Evolutionary conservation across 2,329 filamentous ascomycete genomes (phyloP).

Genomic region (Colletotrichum paranaense): DNA sequence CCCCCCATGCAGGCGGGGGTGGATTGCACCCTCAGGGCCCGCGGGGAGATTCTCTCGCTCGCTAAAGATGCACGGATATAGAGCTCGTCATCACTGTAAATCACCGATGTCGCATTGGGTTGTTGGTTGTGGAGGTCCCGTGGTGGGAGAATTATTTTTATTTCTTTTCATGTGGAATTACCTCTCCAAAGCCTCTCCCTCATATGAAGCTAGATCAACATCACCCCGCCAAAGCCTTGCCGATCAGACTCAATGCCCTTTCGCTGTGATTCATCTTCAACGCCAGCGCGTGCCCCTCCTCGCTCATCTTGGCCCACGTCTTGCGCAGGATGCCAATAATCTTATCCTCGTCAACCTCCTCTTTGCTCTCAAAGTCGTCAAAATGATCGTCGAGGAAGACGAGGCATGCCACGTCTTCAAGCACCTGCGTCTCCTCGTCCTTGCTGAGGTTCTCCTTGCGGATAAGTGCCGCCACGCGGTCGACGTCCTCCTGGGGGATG

Average conservation of each 20-base stretch:
- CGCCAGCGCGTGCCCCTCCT: conserved; percentile 71
- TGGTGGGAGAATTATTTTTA: neutral
- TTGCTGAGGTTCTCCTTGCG: conserved; percentile 79
- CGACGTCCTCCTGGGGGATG: conserved; percentile 62
- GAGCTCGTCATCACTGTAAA: conserved; percentile 10
- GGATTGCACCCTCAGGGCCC: neutral
- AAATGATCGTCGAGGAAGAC: conserved; percentile 91
- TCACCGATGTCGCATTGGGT: conserved; percentile 15
- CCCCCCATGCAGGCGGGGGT: neutral
- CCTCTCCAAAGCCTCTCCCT: neutral
- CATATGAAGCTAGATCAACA: neutral
- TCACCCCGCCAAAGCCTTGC: conserved; percentile 63
- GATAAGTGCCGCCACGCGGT: conserved; percentile 76
- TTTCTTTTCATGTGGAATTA: neutral
- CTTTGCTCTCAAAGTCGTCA: conserved; percentile 78
- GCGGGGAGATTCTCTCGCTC: conserved; percentile 1
- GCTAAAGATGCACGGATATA: conserved; percentile 26
- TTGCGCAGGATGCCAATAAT: conserved; percentile 77
- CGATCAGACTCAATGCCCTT: conserved; percentile 69
- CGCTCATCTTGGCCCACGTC: conserved; percentile 82
- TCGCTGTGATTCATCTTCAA: conserved; percentile 73
- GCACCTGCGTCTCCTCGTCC: conserved; percentile 73
- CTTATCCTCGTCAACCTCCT: conserved; percentile 79
- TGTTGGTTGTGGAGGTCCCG: neutral
- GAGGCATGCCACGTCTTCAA: conserved; percentile 88